phyloP scores from a whole-genome alignment of 2,329 filamentous ascomycete species.

The Fusarium heterosporum region DNA sequence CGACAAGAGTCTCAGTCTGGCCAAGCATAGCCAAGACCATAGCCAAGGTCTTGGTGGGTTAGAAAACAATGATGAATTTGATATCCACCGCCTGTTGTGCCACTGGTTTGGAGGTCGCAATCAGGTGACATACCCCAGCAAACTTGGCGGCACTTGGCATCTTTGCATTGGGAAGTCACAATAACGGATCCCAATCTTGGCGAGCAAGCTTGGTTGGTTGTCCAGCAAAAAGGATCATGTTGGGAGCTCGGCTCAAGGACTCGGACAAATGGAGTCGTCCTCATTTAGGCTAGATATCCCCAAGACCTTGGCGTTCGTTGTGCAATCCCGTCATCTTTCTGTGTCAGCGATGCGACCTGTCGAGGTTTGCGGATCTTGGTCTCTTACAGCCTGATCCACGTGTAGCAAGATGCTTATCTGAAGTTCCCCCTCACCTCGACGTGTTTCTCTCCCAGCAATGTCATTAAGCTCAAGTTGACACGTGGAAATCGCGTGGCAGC shows the following conservation, averaged over 20 bases:
- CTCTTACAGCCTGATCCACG: conserved; percentile 10
- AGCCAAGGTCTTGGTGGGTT: conserved; percentile 23
- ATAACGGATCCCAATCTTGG: conserved; percentile 32
- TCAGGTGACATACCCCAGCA: conserved; percentile 22
- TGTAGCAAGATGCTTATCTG: conserved; percentile 10
- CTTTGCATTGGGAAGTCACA: conserved; percentile 22
- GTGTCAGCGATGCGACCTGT: conserved; percentile 9
- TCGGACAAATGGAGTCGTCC: conserved; percentile 26
- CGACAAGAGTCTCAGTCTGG: conserved; percentile 9
- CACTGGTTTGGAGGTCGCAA: neutral
- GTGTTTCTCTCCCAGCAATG: neutral
- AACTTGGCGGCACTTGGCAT: conserved; percentile 19
- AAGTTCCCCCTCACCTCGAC: neutral
- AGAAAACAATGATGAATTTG: conserved; percentile 4
- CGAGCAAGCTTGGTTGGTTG: conserved; percentile 21
- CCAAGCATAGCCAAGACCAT: conserved; percentile 26
- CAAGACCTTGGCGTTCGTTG: conserved; percentile 2
- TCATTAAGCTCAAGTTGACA: conserved; percentile 12
- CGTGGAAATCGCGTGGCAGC: conserved; percentile 21
- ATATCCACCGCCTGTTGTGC: conserved; percentile 7
- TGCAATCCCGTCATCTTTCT: neutral
- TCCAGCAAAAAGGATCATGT: neutral
- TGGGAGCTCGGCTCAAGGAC: conserved; percentile 8
- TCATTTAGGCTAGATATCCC: conserved; percentile 5
- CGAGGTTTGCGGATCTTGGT: neutral